Evolutionary conservation across 1,284 basidiomycete species (phyloP).

Genomic region (Apiotrichum domesticum): DNA sequence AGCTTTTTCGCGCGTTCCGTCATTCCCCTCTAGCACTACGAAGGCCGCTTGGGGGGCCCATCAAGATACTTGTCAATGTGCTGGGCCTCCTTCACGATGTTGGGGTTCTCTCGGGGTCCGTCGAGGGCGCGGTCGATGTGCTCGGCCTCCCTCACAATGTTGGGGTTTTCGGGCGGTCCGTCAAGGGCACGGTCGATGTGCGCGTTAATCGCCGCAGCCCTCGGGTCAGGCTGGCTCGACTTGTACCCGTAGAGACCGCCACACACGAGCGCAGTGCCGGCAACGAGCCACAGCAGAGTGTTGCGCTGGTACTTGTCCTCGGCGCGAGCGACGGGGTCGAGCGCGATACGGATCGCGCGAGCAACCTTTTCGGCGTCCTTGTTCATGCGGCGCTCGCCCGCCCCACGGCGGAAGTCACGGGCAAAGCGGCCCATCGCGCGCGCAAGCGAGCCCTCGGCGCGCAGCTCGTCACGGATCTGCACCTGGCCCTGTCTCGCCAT

Average conservation of each 20-base stretch:
- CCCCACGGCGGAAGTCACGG: not conserved
- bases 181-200: no score
- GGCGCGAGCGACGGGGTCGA: not conserved
- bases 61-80: no score
- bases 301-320: not conserved
- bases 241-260: not conserved
- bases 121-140: no score
- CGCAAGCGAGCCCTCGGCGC: not conserved
- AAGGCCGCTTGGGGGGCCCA: no score
- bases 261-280: not conserved
- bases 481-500: not conserved
- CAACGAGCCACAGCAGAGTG: not conserved
- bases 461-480: not conserved
- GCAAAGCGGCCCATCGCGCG: not conserved
- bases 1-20: no score
- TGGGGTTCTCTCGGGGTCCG: no score
- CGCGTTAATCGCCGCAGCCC: no score
- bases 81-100: no score
- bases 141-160: no score
- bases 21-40: no score
- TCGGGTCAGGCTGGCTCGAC: not conserved
- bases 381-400: not conserved
- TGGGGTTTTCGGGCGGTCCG: no score
- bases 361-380: constrained; percentile 1
- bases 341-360: not conserved